Conservation (phyloP, 78 protist species). For the Anaeramoeba flamelloides region DNA sequence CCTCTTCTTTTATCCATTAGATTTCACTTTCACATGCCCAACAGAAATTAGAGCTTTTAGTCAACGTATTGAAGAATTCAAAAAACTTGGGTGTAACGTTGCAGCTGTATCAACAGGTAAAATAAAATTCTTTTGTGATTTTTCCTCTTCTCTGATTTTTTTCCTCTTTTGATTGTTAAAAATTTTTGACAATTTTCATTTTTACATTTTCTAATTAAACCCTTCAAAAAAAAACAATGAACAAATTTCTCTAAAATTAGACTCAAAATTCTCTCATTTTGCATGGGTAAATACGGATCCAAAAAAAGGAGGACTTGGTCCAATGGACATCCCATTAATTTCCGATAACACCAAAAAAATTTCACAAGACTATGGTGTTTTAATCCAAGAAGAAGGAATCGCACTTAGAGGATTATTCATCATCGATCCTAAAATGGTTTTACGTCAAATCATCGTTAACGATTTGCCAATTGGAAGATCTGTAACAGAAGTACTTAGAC, state of each 20-base stretch:
- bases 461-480: constrained; percentile 64
- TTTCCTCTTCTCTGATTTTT: too few relatives aligned
- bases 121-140: too few relatives aligned
- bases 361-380: constrained; percentile 62
- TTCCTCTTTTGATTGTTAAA: too few relatives aligned
- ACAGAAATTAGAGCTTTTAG: constrained; percentile 80
- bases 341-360: constrained; percentile 62
- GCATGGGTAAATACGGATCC: constrained; percentile 82
- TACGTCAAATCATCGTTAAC: constrained; percentile 53
- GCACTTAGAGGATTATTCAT: constrained; percentile 63
- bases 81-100: too few relatives aligned
- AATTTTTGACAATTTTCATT: too few relatives aligned
- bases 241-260: constrained; percentile 54
- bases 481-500: constrained; percentile 60
- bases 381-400: constrained; percentile 39
- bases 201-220: too few relatives aligned
- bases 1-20: constrained; percentile 38
- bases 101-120: too few relatives aligned
- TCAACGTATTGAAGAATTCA: constrained; percentile 65
- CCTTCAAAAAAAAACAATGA: too few relatives aligned
- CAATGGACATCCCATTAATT: constrained; percentile 62
- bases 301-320: constrained; percentile 80
- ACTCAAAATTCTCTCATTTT: constrained; percentile 61
- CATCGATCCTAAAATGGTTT: constrained; percentile 40
- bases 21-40: constrained; percentile 79